Conservation (phyloP, 1,139 yeast species). For the Hansenula sp. region DNA sequence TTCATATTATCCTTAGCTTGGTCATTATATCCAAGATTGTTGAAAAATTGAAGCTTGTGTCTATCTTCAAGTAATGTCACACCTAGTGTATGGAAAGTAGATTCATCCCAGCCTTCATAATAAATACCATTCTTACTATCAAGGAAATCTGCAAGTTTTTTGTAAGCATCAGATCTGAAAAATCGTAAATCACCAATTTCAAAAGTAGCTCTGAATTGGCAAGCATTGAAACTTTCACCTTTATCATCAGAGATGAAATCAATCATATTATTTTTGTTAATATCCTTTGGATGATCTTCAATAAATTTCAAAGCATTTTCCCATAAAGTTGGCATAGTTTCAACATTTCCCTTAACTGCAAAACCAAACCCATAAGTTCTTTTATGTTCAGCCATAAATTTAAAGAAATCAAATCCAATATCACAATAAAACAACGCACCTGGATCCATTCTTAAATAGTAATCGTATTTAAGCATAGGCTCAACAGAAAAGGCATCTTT, state of each 20-base stretch:
- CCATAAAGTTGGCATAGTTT: slow-evolving; percentile 61
- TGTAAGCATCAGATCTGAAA: slow-evolving; percentile 46
- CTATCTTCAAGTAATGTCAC: slow-evolving; percentile 43
- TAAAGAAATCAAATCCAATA: slow-evolving; percentile 59
- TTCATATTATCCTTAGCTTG: slow-evolving; percentile 42
- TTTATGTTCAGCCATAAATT: slow-evolving; percentile 53
- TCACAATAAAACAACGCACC: slow-evolving; percentile 60
- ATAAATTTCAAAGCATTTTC: slow-evolving; percentile 47
- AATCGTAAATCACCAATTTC: slow-evolving; percentile 53
- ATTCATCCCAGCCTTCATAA: slow-evolving; percentile 65
- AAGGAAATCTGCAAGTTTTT: slow-evolving; percentile 41
- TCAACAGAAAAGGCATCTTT: slow-evolving; percentile 72
- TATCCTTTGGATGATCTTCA: slow-evolving; percentile 36
- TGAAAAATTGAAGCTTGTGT: slow-evolving; percentile 46
- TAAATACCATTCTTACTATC: slow-evolving; percentile 52
- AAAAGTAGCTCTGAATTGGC: slow-evolving; percentile 58
- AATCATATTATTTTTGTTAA: slow-evolving; percentile 43
- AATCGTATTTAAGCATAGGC: slow-evolving; percentile 49
- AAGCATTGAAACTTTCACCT: slow-evolving; percentile 49
- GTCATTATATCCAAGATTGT: slow-evolving; percentile 46
- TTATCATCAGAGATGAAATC: slow-evolving; percentile 51
- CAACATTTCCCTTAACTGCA: slow-evolving; percentile 50
- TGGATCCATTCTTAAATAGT: slow-evolving; percentile 76
- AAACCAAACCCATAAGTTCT: slow-evolving; percentile 65
- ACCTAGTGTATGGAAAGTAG: slow-evolving; percentile 56